Base-by-base conservation (phyloP, 2,329 filamentous ascomycete species). In the Xylaria sp. region DNA sequence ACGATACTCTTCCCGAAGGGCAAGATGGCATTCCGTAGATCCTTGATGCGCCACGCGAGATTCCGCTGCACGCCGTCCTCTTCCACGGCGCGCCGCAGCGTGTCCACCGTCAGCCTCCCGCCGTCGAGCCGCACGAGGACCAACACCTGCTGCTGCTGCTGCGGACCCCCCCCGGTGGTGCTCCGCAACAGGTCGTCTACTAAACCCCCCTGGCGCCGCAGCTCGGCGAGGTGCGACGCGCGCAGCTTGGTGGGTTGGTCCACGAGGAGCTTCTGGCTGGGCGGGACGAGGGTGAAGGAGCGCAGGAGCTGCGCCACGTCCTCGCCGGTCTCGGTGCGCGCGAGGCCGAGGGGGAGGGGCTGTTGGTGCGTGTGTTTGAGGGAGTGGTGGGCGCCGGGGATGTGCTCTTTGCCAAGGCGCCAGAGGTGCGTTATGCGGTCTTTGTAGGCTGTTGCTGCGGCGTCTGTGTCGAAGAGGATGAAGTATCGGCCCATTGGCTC, bases 401-500 rank as follows among this genome's bases (percentile, higher is more conserved):
- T 81, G 70, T 86, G 78, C 9, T 71, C 70, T 50, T 79, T 79
- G 42, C 82, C 80, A 4, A 89, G 77, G 16, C 77, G 76, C 77
- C 88, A 86, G 18, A 91, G 79, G 5, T 85, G 81, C 9, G 79
- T 75, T 0, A 85, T 84, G 68, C 89, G 86, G 27, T 84, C 81
- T 62, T 87, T 84, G 78, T 92, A 94, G 48, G 86, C 83, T 8
- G 82, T 77, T 0, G 92, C 91, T 13, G 89, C 86, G n/a, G 83
- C 80, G 21, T 81, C 76, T 25, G 83, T 86, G 69, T 86, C 83
- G 82, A 94, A 95, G 63, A 92, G 83, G 64, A 95, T 81, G 79
- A 87, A 90, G 81, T 94, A 94, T 74, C 85, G 85, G 67, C 88
- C 89, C 1, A 87, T 79, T 3, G 89, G 87, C 66, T 88, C 87